Evolutionary conservation across 2,329 filamentous ascomycete genomes (phyloP), one percentile per base, ranked within the genome.

Genomic region (Gliomastix tumulicola): DNA sequence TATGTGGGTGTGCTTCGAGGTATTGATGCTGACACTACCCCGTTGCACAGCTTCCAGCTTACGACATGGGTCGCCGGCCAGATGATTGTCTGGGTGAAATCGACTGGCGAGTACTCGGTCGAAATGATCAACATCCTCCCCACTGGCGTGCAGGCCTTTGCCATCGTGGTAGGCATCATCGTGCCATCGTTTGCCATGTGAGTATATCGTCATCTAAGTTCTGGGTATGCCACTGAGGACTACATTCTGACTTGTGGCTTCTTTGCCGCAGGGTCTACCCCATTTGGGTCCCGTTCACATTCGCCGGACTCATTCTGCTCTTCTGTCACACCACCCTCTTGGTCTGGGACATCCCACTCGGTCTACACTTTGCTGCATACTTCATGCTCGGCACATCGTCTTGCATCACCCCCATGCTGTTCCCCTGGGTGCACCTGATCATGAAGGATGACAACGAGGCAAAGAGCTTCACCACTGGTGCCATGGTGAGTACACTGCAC

Each of bases 101-200:
- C 53, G 3, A 59, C 54, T 1, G 41, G 43, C 15, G 9, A 33
- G 16, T 64, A 60, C 46, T 50, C 53, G 0, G 49, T 64, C 3
- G 54, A 56, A 3, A 44, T 66, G 43, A 58, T 66, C 51, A 68
- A 68, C 49, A 66, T 63, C 44, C 66, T 67, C 22, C 62, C 65
- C 3, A 68, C 65, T 0, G 74, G 79, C 27, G 69, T 68, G 2
- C 65, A 70, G 1, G 69, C 67, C 0, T 67, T 77, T 3, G 59
- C 63, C 1, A 66, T 82, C 0, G 50, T 81, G 9, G 69, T 69
- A 2, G 82, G 79, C 0, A 59, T 83, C 2, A 58, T 71, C 4
- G 83, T 81, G 42, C 80, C 78, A 1, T 84, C 79, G 79, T 69
- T 69, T 0, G 82, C 78, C 10, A 28, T 28, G 0, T 28, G 10